A percentile compares a stretch with the other conserved stretches of the same genome.
phyloP scores from a whole-genome alignment of 208 protist genomes.

The Trypanosoma melophagium region DNA sequence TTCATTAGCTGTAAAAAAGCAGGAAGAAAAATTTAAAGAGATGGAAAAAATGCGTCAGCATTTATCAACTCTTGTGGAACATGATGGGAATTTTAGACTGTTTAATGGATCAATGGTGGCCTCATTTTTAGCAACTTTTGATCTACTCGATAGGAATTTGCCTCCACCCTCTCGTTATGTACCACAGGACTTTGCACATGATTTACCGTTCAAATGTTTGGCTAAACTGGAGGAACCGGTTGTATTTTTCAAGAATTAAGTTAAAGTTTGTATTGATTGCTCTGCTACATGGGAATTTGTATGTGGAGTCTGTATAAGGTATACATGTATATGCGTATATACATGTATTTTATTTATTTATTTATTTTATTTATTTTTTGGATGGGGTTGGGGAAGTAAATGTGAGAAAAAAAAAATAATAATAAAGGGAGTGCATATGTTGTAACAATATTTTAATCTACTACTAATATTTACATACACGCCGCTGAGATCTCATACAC shows the following conservation, averaged over 20 bases:
- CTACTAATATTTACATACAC: background rate
- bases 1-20: constrained; percentile 46
- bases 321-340: no score
- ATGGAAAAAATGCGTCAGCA: constrained; percentile 79
- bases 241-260: constrained; percentile 79
- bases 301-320: background rate
- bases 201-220: constrained; percentile 69
- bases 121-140: constrained; percentile 76
- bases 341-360: no score
- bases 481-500: background rate
- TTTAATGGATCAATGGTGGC: constrained; percentile 86
- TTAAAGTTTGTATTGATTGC: background rate
- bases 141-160: constrained; percentile 62
- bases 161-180: constrained; percentile 80
- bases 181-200: constrained; percentile 83
- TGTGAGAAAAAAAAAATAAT: constrained; percentile 8
- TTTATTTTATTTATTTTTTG: no score
- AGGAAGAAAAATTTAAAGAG: constrained; percentile 55
- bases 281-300: background rate
- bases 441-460: background rate
- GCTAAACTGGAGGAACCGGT: constrained; percentile 70
- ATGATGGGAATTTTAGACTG: constrained; percentile 45
- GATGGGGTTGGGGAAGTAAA: no score
- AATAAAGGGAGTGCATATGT: no score
- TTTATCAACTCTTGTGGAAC: constrained; percentile 43